Percentiles rank a stretch among this genome's conserved stretches.
Evolutionary conservation across 1,284 basidiomycete genomes (phyloP).

Genomic region (Pulchroboletus neoregius): DNA sequence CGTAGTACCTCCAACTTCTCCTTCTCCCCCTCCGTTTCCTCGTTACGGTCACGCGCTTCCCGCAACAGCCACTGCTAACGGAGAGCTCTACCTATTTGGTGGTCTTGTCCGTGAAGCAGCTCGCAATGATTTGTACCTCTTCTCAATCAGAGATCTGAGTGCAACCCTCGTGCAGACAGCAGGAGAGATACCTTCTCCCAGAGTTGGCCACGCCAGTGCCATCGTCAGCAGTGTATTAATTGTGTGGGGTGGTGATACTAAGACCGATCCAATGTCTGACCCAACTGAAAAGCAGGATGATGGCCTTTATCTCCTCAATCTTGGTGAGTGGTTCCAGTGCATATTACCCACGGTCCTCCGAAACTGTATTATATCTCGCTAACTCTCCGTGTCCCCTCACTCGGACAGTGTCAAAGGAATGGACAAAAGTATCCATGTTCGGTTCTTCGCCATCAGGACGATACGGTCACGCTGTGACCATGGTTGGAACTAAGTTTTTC

Average conservation of each 20-base stretch:
- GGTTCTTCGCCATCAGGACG: conserved; percentile 81
- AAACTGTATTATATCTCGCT: conserved; percentile 4
- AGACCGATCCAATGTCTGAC: conserved; percentile 62
- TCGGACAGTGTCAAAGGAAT: conserved; percentile 77
- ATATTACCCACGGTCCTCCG: background rate
- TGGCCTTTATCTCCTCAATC: conserved; percentile 91
- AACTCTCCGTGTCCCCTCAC: background rate
- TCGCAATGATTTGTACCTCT: conserved; percentile 91
- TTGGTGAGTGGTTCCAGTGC: conserved; percentile 55
- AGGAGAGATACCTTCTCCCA: conserved; percentile 85
- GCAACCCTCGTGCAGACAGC: conserved; percentile 81
- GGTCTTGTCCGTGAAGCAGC: conserved; percentile 91
- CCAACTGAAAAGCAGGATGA: conserved; percentile 87
- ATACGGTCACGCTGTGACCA: conserved; percentile 94
- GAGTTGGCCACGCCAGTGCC: conserved; percentile 95
- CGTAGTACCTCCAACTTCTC: conserved; percentile 51
- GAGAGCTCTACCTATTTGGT: conserved; percentile 96
- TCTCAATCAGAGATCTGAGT: conserved; percentile 77
- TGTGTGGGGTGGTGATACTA: conserved; percentile 98
- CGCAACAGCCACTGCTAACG: conserved; percentile 70
- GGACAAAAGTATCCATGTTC: conserved; percentile 82
- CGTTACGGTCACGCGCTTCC: conserved; percentile 98
- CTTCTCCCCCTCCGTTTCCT: conserved; percentile 87
- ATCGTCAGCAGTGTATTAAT: conserved; percentile 95
- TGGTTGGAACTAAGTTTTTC: conserved; percentile 90